Evolutionary conservation across 768 basidiomycete species (phyloP).

Genomic region (Lactifluus volemus): DNA sequence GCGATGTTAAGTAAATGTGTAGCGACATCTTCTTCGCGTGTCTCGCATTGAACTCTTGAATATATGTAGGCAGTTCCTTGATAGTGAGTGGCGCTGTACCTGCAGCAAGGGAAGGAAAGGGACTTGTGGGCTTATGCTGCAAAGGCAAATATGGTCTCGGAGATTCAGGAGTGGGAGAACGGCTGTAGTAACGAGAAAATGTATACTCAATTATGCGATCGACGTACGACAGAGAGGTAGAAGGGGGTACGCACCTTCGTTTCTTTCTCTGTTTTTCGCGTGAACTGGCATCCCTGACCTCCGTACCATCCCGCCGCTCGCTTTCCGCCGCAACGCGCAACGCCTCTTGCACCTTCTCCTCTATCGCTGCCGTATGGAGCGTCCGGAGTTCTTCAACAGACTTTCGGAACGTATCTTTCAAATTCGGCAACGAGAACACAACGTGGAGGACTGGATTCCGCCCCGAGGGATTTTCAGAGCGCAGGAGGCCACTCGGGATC

Average conservation of each 20-base stretch:
- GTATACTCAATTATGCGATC: not conserved
- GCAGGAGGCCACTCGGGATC: conserved; percentile 13
- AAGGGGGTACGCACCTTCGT: conserved; percentile 39
- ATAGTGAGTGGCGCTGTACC: conserved; percentile 33
- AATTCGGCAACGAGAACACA: not conserved
- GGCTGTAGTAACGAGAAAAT: conserved; percentile 25
- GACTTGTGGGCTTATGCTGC: conserved; percentile 31
- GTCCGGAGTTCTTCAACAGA: conserved; percentile 38
- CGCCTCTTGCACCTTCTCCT: conserved; percentile 50
- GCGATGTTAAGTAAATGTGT: conserved; percentile 45
- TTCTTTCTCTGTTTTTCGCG: conserved; percentile 45
- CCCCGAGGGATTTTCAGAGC: conserved; percentile 1
- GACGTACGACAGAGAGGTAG: not conserved
- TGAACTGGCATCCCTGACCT: conserved; percentile 32
- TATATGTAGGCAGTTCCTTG: conserved; percentile 43
- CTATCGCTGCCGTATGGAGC: conserved; percentile 39
- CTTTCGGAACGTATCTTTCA: conserved; percentile 10
- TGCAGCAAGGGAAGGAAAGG: conserved; percentile 37
- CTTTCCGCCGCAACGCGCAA: conserved; percentile 47
- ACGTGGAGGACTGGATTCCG: conserved; percentile 3
- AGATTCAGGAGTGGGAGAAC: conserved; percentile 48
- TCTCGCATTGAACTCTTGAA: conserved; percentile 47
- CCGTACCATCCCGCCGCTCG: conserved; percentile 41
- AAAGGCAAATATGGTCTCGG: conserved; percentile 48
- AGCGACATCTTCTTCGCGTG: conserved; percentile 32